Base-by-base conservation (phyloP, 1,284 basidiomycete genomes). In the Puccinia horiana region DNA sequence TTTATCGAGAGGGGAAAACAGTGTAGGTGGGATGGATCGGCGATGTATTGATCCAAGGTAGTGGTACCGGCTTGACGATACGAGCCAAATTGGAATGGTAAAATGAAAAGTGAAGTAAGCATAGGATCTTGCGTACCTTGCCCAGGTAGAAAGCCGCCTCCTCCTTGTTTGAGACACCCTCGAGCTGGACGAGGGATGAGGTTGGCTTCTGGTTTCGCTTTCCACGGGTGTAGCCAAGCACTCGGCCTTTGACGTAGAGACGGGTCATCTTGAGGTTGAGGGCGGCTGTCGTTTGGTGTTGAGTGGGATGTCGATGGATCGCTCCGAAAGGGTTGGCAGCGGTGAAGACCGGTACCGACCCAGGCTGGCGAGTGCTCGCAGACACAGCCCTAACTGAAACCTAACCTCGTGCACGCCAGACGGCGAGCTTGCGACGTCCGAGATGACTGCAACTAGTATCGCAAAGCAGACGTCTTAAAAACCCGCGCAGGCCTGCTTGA, bases 241-340 rank as follows among this genome's bases (percentile, higher is more conserved):
- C 70, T 73, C 72, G 70, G 35, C 80, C 80, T 75, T 81, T 81
- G 42, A 73, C 63, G 70, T 81, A 81, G 40, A 81, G 80, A 47
- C 80, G 69, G 29, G 80, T 65, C 80, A 81, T 81, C 67, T 81
- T 81, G 69, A 81, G 58, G 52, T 76, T 54, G 72, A 29, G 0
- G 42, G 23, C 42, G 69, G 69, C 23, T 47, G 40, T 70, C 42
- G 67, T 5, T 35, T 63, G 61, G 58, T 35, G 58, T 6, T n/a
- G 61, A 18, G 35, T 35, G 35, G 20, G 61, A 40, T 6, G 35
- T 37, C 61, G 35, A 58, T 65, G 35, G 16, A 23, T 23, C 35
- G 61, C 14, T 35, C 32, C n/a, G n/a, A n/a, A n/a, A n/a, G n/a
- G 9, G 58, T 29, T 35, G 6, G 35, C 35, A 18, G 29, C 35